These are phyloP conservation scores for Spergularia azorica DNA, from an alignment of 179 eudicot genomes.

Conservation along the genomic window DNA sequence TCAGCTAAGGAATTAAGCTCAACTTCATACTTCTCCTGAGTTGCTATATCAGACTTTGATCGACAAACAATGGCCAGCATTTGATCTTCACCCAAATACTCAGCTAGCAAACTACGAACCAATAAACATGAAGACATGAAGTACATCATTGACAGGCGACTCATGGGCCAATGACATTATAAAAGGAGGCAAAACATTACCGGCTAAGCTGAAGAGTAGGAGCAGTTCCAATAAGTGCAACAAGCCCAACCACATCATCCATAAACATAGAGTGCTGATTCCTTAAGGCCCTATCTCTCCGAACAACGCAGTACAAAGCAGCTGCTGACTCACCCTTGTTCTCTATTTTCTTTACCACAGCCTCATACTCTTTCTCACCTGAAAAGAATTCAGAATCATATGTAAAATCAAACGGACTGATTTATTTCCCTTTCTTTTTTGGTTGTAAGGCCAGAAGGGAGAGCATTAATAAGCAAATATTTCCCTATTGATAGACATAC, in stretches of 20 bases:
- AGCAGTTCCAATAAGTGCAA: conserved; percentile 61
- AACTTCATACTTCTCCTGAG: conserved; percentile 37
- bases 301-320: conserved; percentile 41
- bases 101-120: conserved; percentile 49
- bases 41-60: conserved; percentile 34
- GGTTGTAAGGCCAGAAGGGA: no score
- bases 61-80: conserved; percentile 72
- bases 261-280: conserved; percentile 19
- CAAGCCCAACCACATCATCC: conserved; percentile 51
- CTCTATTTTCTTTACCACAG: conserved; percentile 32
- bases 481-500: no score
- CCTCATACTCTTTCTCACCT: conserved; percentile 38
- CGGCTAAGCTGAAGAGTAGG: conserved; percentile 48
- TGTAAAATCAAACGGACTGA: no score
- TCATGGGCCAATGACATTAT: neutral
- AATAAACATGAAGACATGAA: neutral
- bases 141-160: neutral
- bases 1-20: conserved; percentile 36
- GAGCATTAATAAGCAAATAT: no score
- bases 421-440: no score
- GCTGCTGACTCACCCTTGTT: conserved; percentile 45
- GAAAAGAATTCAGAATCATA: conserved; percentile 25
- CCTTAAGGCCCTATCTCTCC: conserved; percentile 17
- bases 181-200: conserved; percentile 35
- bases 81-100: conserved; percentile 66